Evolutionary conservation across 2,329 filamentous ascomycete genomes (phyloP).

Genomic region (Ascochyta viciae-villosae): DNA sequence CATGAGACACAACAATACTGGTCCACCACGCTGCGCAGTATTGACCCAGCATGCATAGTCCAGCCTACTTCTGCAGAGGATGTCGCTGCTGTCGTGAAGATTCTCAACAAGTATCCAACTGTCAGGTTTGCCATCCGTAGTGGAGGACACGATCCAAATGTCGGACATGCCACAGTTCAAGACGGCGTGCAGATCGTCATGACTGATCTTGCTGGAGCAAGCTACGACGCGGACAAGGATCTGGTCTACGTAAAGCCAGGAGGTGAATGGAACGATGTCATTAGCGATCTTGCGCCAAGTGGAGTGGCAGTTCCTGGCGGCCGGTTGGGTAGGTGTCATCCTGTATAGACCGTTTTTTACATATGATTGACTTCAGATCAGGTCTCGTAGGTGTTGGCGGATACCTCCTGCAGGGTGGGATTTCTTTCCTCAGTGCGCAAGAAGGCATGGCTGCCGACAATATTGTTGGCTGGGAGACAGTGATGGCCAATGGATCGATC

Average conservation of each 20-base stretch:
- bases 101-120: constrained; percentile 30
- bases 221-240: constrained; percentile 42
- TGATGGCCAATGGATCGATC: constrained; percentile 42
- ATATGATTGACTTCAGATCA: constrained; percentile 2
- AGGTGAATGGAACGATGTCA: constrained; percentile 52
- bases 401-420: constrained; percentile 27
- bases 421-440: constrained; percentile 35
- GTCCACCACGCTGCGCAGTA: constrained; percentile 23
- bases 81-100: constrained; percentile 31
- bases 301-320: constrained; percentile 46
- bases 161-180: constrained; percentile 42
- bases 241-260: constrained; percentile 51
- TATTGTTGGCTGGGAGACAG: constrained; percentile 43
- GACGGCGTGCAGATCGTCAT: constrained; percentile 50
- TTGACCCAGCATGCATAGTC: constrained; percentile 37
- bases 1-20: constrained; percentile 33
- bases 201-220: constrained; percentile 45
- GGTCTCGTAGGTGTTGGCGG: constrained; percentile 35
- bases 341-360: neutral
- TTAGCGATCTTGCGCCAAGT: constrained; percentile 41
- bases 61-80: constrained; percentile 34
- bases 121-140: constrained; percentile 36
- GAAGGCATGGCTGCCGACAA: constrained; percentile 40
- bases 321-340: constrained; percentile 23
- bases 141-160: constrained; percentile 50